A percentile compares a stretch with the other conserved stretches of the same genome.
Evolutionary conservation across 805 yeast species (phyloP).

Genomic region (Ogataea degrootiae): DNA sequence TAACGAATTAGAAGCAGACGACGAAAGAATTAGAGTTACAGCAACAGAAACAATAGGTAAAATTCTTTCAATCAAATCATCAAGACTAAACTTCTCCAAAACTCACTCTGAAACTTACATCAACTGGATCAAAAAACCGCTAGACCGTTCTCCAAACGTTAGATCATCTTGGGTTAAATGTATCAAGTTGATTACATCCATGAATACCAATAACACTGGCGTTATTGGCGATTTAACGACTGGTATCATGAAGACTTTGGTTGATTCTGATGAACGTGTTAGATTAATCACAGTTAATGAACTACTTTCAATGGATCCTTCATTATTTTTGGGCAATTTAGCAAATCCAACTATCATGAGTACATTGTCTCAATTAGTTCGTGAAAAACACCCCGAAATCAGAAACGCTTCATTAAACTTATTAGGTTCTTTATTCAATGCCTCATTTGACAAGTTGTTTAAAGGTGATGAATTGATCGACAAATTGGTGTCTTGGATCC

Average conservation of each 20-base stretch:
- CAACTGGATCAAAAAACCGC: conserved; percentile 69
- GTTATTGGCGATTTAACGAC: conserved; percentile 45
- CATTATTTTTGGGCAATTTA: conserved; percentile 43
- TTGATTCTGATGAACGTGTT: conserved; percentile 73
- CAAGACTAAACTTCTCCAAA: conserved; percentile 52
- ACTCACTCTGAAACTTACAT: conserved; percentile 58
- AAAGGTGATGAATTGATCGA: conserved; percentile 27
- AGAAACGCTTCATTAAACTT: conserved; percentile 55
- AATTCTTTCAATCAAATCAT: conserved; percentile 46
- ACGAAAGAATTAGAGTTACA: conserved; percentile 52
- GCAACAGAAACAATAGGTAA: conserved; percentile 74
- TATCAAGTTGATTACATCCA: no score
- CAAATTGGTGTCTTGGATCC: conserved; percentile 45
- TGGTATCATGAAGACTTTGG: conserved; percentile 62
- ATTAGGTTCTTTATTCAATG: conserved; percentile 52
- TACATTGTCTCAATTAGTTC: conserved; percentile 55
- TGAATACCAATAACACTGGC: conserved; percentile 32
- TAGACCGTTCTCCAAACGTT: conserved; percentile 62
- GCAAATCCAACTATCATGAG: conserved; percentile 43
- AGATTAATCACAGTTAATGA: conserved; percentile 56
- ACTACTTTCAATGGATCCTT: conserved; percentile 42
- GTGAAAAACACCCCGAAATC: conserved; percentile 67
- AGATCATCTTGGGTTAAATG: conserved; percentile 65
- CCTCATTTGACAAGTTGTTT: conserved; percentile 31
- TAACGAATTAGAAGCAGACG: conserved; percentile 73